A percentile compares a stretch with the other conserved stretches of the same genome.
Conservation (phyloP, 805 yeast species). For the Pichia californica region DNA sequence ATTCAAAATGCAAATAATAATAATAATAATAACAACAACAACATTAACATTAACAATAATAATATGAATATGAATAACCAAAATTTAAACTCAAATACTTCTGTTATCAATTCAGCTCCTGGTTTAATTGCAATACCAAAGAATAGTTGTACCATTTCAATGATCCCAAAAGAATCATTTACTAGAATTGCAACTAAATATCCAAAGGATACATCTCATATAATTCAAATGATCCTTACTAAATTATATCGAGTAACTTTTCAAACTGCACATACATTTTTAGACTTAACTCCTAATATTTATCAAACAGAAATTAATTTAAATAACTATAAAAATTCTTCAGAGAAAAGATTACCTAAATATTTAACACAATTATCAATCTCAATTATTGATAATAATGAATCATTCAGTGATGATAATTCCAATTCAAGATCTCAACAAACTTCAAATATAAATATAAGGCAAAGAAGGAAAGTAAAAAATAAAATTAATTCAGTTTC, state of each 20-base stretch:
- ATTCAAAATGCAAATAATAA: neutral
- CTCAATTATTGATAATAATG: constrained; percentile 1
- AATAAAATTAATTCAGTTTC: neutral
- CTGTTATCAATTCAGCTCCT: constrained; percentile 10
- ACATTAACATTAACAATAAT: no score
- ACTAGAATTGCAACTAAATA: constrained; percentile 61
- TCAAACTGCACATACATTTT: constrained; percentile 80
- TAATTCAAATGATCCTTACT: constrained; percentile 85
- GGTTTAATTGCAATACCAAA: constrained; percentile 67
- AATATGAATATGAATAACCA: no score
- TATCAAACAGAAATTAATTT: constrained; percentile 66
- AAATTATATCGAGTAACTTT: constrained; percentile 85
- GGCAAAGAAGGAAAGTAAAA: constrained; percentile 1
- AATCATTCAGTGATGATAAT: neutral
- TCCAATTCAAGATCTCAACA: neutral
- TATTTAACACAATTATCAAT: constrained; percentile 44
- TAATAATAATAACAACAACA: neutral
- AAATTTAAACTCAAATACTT: no score
- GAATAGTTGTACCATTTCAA: constrained; percentile 75
- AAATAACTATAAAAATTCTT: constrained; percentile 39
- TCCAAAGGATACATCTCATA: constrained; percentile 89
- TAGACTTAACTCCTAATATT: constrained; percentile 79
- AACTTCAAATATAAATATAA: neutral
- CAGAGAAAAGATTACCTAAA: constrained; percentile 45
- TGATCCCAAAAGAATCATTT: constrained; percentile 84